Evolutionary conservation across 1,284 basidiomycete species (phyloP), one percentile per base, ranked within the genome.

Genomic region (Fomitopsis schrenkii): DNA sequence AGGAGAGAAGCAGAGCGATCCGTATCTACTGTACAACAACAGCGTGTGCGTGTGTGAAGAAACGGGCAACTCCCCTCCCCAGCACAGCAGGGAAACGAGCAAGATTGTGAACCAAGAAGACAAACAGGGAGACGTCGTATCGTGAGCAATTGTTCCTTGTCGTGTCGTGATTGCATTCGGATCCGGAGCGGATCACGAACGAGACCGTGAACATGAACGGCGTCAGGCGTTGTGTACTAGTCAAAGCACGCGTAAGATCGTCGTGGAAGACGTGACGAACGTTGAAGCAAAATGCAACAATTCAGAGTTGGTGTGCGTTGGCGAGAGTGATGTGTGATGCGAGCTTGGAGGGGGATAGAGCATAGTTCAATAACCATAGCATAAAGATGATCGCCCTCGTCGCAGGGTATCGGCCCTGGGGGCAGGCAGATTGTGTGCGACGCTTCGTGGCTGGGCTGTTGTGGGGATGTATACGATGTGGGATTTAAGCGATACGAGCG

Each of bases 311-410:
- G 59, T 55, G 45, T 48, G 57, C 45, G 57, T 57, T 60, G 41
- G 48, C 52, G 55, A 45, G 55, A 62, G 46, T 50, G 62, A 40
- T 44, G 45, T 61, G 59, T 59, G 57, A 59, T 55, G 36, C 38
- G 56, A 35, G 30, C 35, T 40, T 58, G 57, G 15, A 12, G 62
- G 52, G 62, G 64, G 60, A 55, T 58, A 63, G 64, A 65, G 67
- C 66, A 71, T 71, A 70, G 67, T 63, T 50, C 61, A 62, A 65
- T 66, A 62, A 66, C 33, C 70, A 68, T 69, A 68, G 64, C 68
- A 71, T 70, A 68, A 62, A 63, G 48, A 59, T 57, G 54, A 57
- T 50, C 63, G 36, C 42, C 48, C 57, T 53, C 61, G 30, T 30
- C 54, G 45, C 40, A 55, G 41, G 59, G 58, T 58, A 59, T 55